Evolutionary conservation across 2,329 filamentous ascomycete species (phyloP).

Genomic region (Atkinsonella hypoxylon): DNA sequence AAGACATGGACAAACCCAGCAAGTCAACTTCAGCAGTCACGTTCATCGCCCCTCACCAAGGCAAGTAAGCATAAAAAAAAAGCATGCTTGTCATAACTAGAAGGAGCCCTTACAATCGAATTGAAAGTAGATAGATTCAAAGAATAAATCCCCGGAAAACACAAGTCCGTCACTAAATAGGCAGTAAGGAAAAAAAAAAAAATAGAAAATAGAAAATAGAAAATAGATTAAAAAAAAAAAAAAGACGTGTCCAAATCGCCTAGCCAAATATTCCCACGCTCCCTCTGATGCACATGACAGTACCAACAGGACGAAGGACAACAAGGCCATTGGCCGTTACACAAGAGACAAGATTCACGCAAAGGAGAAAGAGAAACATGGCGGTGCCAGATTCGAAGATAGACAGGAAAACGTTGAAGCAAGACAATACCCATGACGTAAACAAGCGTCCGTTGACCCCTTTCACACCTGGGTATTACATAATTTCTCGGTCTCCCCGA

Average conservation of each 20-base stretch:
- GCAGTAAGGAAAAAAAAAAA: background rate
- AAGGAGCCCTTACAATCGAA: background rate
- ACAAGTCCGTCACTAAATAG: too few relatives aligned
- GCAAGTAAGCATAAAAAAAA: background rate
- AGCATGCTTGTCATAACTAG: background rate
- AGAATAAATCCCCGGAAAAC: background rate
- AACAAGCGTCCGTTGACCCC: slow-evolving; percentile 8
- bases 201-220: background rate
- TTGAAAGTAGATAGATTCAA: background rate
- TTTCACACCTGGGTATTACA: slow-evolving; percentile 8
- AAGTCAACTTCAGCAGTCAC: too few relatives aligned
- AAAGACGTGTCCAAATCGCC: background rate
- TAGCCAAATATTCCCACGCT: slow-evolving; percentile 6
- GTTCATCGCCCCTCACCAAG: too few relatives aligned
- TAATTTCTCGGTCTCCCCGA: background rate
- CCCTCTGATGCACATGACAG: slow-evolving; percentile 7
- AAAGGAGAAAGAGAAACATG: slow-evolving; percentile 9
- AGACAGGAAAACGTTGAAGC: too few relatives aligned
- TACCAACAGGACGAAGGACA: slow-evolving; percentile 6
- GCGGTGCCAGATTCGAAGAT: slow-evolving; percentile 3
- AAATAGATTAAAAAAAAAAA: background rate
- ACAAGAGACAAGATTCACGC: background rate
- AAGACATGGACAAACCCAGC: too few relatives aligned
- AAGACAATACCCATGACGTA: too few relatives aligned
- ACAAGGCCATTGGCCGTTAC: background rate